These are phyloP conservation scores for Mycena olivaceomarginata DNA, from an alignment of 768 basidiomycete genomes.

Conservation along the genomic window DNA sequence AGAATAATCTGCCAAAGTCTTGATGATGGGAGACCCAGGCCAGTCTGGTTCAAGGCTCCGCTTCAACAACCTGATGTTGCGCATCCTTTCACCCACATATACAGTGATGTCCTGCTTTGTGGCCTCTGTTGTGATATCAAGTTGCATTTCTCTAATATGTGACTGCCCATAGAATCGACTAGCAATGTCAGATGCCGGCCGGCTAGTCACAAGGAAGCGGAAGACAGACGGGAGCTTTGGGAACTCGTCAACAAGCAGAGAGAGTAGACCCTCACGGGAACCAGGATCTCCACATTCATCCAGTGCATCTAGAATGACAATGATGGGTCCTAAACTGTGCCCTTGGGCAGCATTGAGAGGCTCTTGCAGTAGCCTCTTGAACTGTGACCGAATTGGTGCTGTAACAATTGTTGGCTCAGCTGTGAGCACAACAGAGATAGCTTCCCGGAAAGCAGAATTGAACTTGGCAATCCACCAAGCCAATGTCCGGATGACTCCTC, in stretches of 20 bases:
- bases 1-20: too few species aligned
- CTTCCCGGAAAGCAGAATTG: too few species aligned
- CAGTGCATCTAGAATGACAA: background rate
- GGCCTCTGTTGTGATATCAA: too few species aligned
- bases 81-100: too few species aligned
- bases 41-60: too few species aligned
- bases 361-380: background rate
- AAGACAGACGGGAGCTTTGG: background rate
- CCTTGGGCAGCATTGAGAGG: background rate
- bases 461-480: too few species aligned
- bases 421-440: too few species aligned
- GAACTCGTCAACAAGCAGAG: background rate
- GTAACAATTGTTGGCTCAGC: too few species aligned
- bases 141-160: background rate
- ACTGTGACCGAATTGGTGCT: background rate
- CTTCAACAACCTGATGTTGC: background rate
- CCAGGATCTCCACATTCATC: background rate
- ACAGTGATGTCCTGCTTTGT: too few species aligned
- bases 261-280: background rate
- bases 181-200: background rate
- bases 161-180: background rate
- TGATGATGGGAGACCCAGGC: too few species aligned
- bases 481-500: too few species aligned
- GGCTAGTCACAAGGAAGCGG: background rate
- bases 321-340: background rate